Percentiles rank a stretch among this genome's conserved stretches.
Conservation (phyloP, 2,329 filamentous ascomycete genomes). For the Thermothelomyces thermophilus region DNA sequence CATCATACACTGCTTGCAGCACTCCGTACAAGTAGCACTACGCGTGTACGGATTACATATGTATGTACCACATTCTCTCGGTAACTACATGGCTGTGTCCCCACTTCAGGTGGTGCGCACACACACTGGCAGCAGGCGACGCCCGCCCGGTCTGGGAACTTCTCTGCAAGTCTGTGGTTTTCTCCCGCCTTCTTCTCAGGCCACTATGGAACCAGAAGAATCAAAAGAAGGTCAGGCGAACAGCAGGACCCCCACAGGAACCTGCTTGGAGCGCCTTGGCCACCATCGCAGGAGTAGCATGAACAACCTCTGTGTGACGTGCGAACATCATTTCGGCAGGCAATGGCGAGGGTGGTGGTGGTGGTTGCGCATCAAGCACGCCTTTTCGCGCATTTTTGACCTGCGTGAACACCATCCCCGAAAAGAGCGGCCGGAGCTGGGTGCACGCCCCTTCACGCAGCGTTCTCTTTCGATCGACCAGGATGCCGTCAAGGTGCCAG, state of each 20-base stretch:
- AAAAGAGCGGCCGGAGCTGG: constrained; percentile 1
- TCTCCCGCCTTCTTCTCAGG: constrained; percentile 3
- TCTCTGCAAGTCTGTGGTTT: neutral
- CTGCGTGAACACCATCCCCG: constrained; percentile 2
- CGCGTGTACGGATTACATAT: no score
- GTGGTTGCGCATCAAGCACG: constrained; percentile 16
- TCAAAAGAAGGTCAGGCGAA: constrained; percentile 8
- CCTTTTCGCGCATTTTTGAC: constrained; percentile 12
- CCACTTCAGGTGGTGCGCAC: constrained; percentile 1
- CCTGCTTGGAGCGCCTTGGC: neutral
- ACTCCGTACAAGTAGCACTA: no score
- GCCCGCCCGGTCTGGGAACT: constrained; percentile 3
- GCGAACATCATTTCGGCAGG: neutral
- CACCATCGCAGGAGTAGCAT: constrained; percentile 10
- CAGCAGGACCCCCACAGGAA: constrained; percentile 2
- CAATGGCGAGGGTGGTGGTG: constrained; percentile 8
- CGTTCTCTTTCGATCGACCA: constrained; percentile 10
- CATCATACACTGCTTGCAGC: neutral
- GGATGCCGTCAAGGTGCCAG: constrained; percentile 18
- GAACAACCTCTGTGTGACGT: constrained; percentile 12
- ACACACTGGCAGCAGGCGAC: neutral
- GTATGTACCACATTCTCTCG: no score
- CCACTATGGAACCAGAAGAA: constrained; percentile 9
- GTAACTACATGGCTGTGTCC: no score
- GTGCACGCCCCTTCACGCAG: constrained; percentile 11